Percentiles rank a stretch among this genome's conserved stretches.
phyloP scores from a whole-genome alignment of 257 asterid species.

The Rauvolfia tetraphylla region DNA sequence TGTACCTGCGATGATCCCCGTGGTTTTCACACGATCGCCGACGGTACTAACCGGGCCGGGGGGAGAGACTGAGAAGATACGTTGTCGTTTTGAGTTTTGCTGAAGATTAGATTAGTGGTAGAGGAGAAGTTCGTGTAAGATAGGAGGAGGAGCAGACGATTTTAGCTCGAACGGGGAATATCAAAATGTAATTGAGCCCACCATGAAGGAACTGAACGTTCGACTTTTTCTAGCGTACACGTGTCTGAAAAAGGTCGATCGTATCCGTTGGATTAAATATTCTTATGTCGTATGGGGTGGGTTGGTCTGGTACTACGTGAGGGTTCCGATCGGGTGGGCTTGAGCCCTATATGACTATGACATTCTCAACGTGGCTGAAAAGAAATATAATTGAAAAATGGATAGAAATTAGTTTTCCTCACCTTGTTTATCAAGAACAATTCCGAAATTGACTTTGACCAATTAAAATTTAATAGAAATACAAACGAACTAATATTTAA shows the following conservation, averaged over 20 bases:
- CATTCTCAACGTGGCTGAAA: neutral
- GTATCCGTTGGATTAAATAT: neutral
- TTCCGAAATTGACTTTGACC: too few species aligned
- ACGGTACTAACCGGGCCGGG: conserved; percentile 30
- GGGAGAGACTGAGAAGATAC: conserved; percentile 1
- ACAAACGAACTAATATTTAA: too few species aligned
- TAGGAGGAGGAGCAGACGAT: conserved; percentile 44
- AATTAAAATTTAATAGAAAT: too few species aligned
- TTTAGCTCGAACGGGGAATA: conserved; percentile 30
- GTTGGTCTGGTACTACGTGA: neutral
- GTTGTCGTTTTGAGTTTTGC: conserved; percentile 13
- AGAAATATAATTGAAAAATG: too few species aligned
- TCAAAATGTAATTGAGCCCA: conserved; percentile 9
- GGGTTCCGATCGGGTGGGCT: conserved; percentile 12
- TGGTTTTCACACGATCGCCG: neutral
- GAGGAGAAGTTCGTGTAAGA: conserved; percentile 1
- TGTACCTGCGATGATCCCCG: neutral
- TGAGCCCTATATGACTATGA: conserved; percentile 1
- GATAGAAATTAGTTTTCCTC: too few species aligned
- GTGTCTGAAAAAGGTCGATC: neutral
- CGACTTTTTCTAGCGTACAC: neutral
- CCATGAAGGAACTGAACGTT: neutral
- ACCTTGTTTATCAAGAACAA: too few species aligned
- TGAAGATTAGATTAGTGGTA: conserved; percentile 8
- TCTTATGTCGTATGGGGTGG: neutral